Conservation (phyloP, 2,329 filamentous ascomycete species). For the Zymoseptoria pseudotritici region DNA sequence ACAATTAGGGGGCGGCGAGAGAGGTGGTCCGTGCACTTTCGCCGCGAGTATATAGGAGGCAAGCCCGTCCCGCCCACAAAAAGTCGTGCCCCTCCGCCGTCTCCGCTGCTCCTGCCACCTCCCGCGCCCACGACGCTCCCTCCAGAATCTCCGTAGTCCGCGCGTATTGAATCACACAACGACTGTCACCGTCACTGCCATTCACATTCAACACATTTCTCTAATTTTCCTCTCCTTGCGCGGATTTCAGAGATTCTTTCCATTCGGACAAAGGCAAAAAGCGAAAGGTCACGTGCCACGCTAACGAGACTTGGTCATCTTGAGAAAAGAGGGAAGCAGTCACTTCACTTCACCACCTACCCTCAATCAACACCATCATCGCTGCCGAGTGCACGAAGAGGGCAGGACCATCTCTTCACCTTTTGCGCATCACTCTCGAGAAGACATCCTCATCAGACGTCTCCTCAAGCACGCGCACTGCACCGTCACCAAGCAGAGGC, state of each 20-base stretch:
- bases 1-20: too few species aligned
- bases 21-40: too few species aligned
- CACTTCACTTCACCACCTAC: background rate
- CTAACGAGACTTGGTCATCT: background rate
- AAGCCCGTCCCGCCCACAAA: background rate
- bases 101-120: background rate
- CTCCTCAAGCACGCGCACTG: background rate
- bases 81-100: background rate
- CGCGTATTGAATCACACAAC: background rate
- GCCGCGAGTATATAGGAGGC: background rate
- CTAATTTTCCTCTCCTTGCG: background rate
- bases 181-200: background rate
- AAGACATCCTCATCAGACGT: background rate
- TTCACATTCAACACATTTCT: background rate
- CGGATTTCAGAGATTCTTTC: background rate
- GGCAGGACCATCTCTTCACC: background rate
- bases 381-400: background rate
- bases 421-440: background rate
- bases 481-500: background rate
- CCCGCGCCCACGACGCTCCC: background rate
- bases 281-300: background rate
- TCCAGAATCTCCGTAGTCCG: background rate
- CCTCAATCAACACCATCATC: background rate
- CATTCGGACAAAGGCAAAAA: background rate
- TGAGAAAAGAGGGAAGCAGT: background rate